These are phyloP conservation scores for Wickerhamiella slavikovae DNA, from an alignment of 805 yeast species.

Conservation along the genomic window DNA sequence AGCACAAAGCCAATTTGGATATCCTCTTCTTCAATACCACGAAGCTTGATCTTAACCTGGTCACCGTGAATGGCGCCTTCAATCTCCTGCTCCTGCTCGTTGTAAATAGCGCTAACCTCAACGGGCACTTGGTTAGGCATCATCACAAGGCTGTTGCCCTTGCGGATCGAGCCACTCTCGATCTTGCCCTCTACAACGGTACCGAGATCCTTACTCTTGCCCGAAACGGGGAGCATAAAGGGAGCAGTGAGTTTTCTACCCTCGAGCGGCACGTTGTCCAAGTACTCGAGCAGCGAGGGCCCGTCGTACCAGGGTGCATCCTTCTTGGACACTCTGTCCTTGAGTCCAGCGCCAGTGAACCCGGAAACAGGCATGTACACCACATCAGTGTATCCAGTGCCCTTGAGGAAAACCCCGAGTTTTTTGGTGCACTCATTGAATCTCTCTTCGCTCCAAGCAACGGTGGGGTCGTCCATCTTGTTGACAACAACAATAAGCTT, in stretches of 20 bases:
- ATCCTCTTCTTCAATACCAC: conserved; percentile 96
- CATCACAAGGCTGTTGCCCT: conserved; percentile 49
- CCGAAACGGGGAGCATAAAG: conserved; percentile 88
- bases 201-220: conserved; percentile 93
- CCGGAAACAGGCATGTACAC: conserved; percentile 95
- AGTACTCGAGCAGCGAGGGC: conserved; percentile 74
- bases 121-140: conserved; percentile 83
- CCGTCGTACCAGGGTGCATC: conserved; percentile 89
- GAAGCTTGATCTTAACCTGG: conserved; percentile 81
- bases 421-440: conserved; percentile 87
- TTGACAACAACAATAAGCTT: conserved; percentile 82
- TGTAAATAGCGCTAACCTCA: conserved; percentile 73
- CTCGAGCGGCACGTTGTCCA: conserved; percentile 62
- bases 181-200: conserved; percentile 96
- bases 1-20: conserved; percentile 79
- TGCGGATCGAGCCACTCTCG: conserved; percentile 84
- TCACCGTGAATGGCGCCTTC: conserved; percentile 86
- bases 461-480: conserved; percentile 98
- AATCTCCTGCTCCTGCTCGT: conserved; percentile 91
- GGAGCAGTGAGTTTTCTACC: conserved; percentile 85
- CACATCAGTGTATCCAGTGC: conserved; percentile 81
- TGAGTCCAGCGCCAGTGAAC: conserved; percentile 90
- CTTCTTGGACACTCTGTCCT: conserved; percentile 51
- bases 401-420: conserved; percentile 47
- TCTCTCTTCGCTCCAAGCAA: conserved; percentile 86